A percentile compares a stretch with the other conserved stretches of the same genome.
These are phyloP conservation scores for Saccharomycopsis oosterbeekiorum DNA, from an alignment of 805 yeast genomes.

Conservation along the genomic window DNA sequence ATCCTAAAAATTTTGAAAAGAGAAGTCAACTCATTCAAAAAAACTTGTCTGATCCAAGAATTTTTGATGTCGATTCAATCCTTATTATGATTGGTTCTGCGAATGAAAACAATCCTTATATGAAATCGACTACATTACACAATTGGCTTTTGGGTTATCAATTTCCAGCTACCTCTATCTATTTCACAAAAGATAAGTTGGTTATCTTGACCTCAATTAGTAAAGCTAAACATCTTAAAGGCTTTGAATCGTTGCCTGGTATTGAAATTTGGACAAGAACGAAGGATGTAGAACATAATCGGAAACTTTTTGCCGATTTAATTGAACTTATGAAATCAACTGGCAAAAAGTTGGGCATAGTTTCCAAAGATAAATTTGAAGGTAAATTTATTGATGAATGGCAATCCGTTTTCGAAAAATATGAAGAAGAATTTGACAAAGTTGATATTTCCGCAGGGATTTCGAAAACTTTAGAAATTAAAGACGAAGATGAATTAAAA, in stretches of 20 bases:
- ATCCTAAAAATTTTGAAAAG: conserved; percentile 23
- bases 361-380: conserved; percentile 65
- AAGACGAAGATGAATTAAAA: conserved; percentile 70
- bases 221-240: conserved; percentile 70
- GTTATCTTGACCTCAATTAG: conserved; percentile 70
- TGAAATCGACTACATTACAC: conserved; percentile 77
- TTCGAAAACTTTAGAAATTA: conserved; percentile 55
- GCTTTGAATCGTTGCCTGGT: conserved; percentile 36
- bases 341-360: conserved; percentile 50
- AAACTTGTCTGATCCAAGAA: conserved; percentile 25
- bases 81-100: conserved; percentile 74
- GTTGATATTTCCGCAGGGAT: conserved; percentile 46
- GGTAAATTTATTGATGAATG: conserved; percentile 85
- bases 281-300: conserved; percentile 73
- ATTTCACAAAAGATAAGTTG: conserved; percentile 48
- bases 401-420: conserved; percentile 36
- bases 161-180: conserved; percentile 82
- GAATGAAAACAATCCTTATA: conserved; percentile 83
- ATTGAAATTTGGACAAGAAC: conserved; percentile 60
- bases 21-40: conserved; percentile 14
- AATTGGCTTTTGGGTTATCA: conserved; percentile 92
- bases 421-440: conserved; percentile 29
- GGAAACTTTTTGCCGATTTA: conserved; percentile 51
- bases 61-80: conserved; percentile 39
- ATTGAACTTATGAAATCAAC: conserved; percentile 33